A percentile compares a stretch with the other conserved stretches of the same genome.
These are phyloP conservation scores for Daldinia childiae DNA, from an alignment of 495 filamentous ascomycete species.

Conservation along the genomic window DNA sequence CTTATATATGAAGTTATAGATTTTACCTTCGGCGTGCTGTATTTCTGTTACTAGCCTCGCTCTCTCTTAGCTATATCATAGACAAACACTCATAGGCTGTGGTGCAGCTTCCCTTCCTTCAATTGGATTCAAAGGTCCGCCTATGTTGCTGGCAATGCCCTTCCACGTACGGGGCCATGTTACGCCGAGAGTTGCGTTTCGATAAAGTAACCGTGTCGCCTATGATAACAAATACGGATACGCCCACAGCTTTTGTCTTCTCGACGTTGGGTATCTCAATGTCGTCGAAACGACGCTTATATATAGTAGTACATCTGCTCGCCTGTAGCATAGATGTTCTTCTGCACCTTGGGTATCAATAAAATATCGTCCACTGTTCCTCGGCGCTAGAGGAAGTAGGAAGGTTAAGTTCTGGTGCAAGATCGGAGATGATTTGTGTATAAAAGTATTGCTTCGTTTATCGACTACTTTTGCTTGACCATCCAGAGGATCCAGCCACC, in stretches of 20 bases:
- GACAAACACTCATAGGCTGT: too few relatives aligned
- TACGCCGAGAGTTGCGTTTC: background rate
- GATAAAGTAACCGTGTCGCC: background rate
- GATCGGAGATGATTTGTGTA: background rate
- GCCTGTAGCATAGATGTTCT: background rate
- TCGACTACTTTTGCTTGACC: slow-evolving; percentile 37
- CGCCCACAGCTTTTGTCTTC: background rate
- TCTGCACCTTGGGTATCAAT: background rate
- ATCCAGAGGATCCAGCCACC: slow-evolving; percentile 44
- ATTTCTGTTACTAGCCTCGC: too few relatives aligned
- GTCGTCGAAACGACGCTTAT: background rate
- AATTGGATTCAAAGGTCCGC: background rate
- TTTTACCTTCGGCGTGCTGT: too few relatives aligned
- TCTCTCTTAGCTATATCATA: too few relatives aligned
- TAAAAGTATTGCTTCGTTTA: background rate
- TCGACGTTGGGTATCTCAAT: background rate
- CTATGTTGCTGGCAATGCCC: background rate
- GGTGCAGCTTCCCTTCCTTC: background rate
- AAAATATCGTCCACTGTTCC: background rate
- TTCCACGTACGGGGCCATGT: background rate
- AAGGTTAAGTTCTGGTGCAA: background rate
- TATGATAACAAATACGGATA: background rate
- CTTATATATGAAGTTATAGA: too few relatives aligned
- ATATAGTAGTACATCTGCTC: slow-evolving; percentile 2
- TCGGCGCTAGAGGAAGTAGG: background rate